Base-by-base conservation (phyloP, 495 filamentous ascomycete genomes). In the Aspergillus avenaceus region DNA sequence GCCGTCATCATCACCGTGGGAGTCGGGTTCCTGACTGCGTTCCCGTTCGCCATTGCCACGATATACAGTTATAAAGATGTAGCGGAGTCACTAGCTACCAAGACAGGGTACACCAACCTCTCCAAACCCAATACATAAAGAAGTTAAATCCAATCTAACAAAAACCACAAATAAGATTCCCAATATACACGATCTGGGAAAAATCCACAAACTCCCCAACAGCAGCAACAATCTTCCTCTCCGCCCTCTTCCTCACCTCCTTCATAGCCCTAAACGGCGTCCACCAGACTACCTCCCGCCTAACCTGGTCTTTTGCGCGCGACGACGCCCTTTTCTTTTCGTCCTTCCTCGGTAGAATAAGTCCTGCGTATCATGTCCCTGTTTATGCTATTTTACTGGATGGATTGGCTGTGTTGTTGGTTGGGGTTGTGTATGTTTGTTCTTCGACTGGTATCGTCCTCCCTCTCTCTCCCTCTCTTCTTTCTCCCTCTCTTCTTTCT, bases 271-370 rank as follows among this genome's bases (percentile, higher is more conserved):
- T 64, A 2, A 65, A 67, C 41, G 63, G 63, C 18, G 62, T 65
- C n/a, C 61, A 65, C 18, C 67, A 72, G n/a, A 69, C 66, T 1
- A 63, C 67, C 9, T 74, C 71, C 1, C 65, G 71, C 18, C 60
- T 76, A 23, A 70, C 67, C 8, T 76, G 73, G 73, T 63, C 66
- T 4, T 74, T 76, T 38, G 71, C 68, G 16, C 61, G 70, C 40
- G 71, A 74, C 45, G 54, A 66, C 22, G 67, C 61, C 23, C 49
- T 64, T 23, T 56, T 67, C 37, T 61, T 52, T 38, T 66, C 65
- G n/a, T n/a, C n/a, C n/a, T n/a, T n/a, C n/a, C n/a, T n/a, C 0
- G 16, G 28, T 4, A 42, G 53, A 16, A 47, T 68, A 14, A 54
- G 58, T 25, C 45, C 55, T 1, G 22, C 47, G 0, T 51, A 67